A percentile compares a stretch with the other conserved stretches of the same genome.
Conservation (phyloP, 2,329 filamentous ascomycete genomes). For the Nakataea oryzae region DNA sequence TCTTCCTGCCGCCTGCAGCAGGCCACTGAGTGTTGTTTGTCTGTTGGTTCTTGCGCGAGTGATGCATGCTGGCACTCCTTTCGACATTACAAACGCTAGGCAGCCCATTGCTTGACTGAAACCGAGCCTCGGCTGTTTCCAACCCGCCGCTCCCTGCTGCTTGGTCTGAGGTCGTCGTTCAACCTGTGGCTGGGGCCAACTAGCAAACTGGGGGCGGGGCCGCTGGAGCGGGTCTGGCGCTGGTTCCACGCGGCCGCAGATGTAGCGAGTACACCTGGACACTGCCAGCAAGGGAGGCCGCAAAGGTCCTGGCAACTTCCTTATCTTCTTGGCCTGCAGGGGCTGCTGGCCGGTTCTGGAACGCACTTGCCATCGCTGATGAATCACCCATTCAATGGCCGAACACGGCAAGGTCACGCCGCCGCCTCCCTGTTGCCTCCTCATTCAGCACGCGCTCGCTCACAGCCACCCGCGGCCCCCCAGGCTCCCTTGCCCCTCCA, state of each 20-base stretch:
- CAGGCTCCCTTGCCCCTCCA: constrained; percentile 1
- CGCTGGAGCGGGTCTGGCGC: not conserved
- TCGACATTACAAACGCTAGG: too few species aligned
- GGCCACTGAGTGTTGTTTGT: not conserved
- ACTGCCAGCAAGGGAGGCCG: not conserved
- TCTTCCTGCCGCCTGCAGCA: not conserved
- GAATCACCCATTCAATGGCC: constrained; percentile 1
- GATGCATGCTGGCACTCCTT: too few species aligned
- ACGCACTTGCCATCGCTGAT: constrained; percentile 1
- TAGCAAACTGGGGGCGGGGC: not conserved
- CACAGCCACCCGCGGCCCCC: constrained; percentile 2
- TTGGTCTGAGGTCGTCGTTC: not conserved
- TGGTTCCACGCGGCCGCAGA: not conserved
- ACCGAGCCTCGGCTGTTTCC: not conserved
- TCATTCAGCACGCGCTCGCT: not conserved
- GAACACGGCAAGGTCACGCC: not conserved
- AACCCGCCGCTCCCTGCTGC: not conserved
- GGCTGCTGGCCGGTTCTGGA: constrained; percentile 1
- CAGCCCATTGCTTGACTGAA: not conserved
- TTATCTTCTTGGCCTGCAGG: not conserved
- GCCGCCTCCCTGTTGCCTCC: not conserved
- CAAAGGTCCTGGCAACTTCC: not conserved
- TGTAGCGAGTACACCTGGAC: not conserved
- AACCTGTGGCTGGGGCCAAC: too few species aligned
- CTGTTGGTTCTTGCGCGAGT: too few species aligned